Conservation (phyloP, 1,284 basidiomycete species). For the Uromyces viciae-fabae region DNA sequence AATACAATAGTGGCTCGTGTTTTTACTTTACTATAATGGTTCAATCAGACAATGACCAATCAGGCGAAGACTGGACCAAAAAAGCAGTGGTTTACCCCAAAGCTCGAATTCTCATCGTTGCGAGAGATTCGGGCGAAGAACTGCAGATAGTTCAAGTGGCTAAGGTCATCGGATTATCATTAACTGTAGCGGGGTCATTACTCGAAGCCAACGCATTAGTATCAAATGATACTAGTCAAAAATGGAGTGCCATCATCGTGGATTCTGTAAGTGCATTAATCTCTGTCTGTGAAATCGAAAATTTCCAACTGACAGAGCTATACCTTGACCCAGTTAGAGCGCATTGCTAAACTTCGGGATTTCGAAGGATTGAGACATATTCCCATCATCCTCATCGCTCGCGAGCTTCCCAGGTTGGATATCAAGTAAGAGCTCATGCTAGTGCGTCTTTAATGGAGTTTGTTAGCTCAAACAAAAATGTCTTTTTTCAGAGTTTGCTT, state of each 20-base stretch:
- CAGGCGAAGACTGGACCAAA: conserved; percentile 31
- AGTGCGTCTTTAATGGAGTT: conserved; percentile 53
- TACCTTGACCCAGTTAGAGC: conserved; percentile 69
- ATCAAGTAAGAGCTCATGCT: conserved; percentile 47
- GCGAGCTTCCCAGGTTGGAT: conserved; percentile 56
- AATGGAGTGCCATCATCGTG: conserved; percentile 40
- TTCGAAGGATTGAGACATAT: conserved; percentile 94
- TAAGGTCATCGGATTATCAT: conserved; percentile 16
- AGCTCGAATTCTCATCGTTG: conserved; percentile 32
- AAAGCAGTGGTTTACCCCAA: conserved; percentile 28
- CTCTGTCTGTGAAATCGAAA: conserved; percentile 67
- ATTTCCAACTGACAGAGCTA: conserved; percentile 60
- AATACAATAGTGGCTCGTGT: conserved; percentile 79
- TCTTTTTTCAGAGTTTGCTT: conserved; percentile 63
- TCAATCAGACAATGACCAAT: conserved; percentile 50
- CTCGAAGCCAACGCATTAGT: conserved; percentile 19
- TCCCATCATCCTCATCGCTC: conserved; percentile 88
- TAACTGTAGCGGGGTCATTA: conserved; percentile 31
- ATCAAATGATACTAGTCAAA: conserved; percentile 11
- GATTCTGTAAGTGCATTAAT: conserved; percentile 25
- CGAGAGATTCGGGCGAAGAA: conserved; percentile 34
- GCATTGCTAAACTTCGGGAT: conserved; percentile 80
- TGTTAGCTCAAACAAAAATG: conserved; percentile 53
- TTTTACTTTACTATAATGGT: conserved; percentile 88
- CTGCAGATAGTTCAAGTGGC: conserved; percentile 37